phyloP scores from a whole-genome alignment of 1,139 yeast species.

The Arxiozyma slooffiae region DNA sequence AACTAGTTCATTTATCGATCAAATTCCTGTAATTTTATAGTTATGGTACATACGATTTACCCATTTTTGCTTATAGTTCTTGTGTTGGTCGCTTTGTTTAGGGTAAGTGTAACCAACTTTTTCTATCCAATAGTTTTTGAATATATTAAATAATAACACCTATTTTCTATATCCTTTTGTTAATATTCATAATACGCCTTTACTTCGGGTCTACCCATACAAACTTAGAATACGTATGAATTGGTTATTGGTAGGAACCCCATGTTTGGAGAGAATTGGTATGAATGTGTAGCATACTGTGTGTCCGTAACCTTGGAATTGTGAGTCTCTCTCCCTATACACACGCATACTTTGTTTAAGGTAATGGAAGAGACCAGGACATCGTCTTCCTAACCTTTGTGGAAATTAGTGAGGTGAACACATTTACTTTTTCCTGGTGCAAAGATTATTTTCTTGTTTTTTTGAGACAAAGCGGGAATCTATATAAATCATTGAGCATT shows the following conservation, averaged over 20 bases:
- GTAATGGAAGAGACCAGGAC: neutral
- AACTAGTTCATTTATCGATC: neutral
- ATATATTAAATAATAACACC: neutral
- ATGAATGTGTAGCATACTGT: neutral
- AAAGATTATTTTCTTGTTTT: neutral
- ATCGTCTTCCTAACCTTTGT: neutral
- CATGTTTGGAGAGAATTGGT: neutral
- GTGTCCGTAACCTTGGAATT: neutral
- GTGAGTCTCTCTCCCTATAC: neutral
- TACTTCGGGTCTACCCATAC: neutral
- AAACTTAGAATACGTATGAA: neutral
- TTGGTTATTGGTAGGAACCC: neutral
- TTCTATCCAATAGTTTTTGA: neutral
- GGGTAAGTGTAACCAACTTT: neutral
- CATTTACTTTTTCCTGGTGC: neutral
- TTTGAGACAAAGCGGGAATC: neutral
- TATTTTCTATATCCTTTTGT: neutral
- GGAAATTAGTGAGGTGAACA: neutral
- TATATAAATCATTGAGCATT: neutral
- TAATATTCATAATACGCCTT: neutral
- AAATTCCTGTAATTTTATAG: conserved; percentile 19
- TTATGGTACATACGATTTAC: conserved; percentile 32
- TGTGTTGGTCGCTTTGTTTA: conserved; percentile 14
- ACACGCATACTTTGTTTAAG: neutral
- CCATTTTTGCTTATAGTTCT: conserved; percentile 32